phyloP scores from a whole-genome alignment of 2,329 filamentous ascomycete genomes.

The Leptoxyphium fumago region DNA sequence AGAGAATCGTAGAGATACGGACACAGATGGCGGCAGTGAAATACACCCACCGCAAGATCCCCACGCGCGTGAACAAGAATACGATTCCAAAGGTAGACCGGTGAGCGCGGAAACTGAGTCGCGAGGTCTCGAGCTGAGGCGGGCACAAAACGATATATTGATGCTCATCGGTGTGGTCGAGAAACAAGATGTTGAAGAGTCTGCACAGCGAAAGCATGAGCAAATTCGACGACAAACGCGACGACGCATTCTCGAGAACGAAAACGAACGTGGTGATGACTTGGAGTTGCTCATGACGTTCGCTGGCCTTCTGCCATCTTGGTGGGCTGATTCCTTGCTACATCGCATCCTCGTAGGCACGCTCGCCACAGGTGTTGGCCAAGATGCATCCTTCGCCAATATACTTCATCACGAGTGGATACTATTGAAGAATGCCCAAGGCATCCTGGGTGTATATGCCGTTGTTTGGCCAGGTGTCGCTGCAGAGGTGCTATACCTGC shows the following conservation, averaged over 20 bases:
- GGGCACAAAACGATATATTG: conserved; percentile 34
- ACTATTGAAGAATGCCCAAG: conserved; percentile 1
- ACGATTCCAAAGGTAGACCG: conserved; percentile 30
- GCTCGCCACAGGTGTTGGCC: conserved; percentile 11
- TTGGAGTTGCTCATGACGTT: conserved; percentile 6
- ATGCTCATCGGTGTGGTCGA: conserved; percentile 34
- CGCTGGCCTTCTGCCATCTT: conserved; percentile 10
- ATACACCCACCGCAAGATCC: too few relatives aligned
- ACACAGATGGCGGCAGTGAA: too few relatives aligned
- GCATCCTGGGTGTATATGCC: conserved; percentile 4
- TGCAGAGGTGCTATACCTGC: conserved; percentile 5
- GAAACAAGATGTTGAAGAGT: conserved; percentile 14
- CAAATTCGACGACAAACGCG: conserved; percentile 5
- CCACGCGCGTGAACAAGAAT: conserved; percentile 18
- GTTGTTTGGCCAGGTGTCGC: conserved; percentile 7
- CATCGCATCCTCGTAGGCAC: conserved; percentile 4
- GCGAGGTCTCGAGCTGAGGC: conserved; percentile 25
- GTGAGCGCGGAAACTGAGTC: conserved; percentile 26
- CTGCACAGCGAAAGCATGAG: conserved; percentile 3
- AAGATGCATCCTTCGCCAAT: conserved; percentile 6
- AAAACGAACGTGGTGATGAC: conserved; percentile 13
- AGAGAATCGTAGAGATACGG: too few relatives aligned
- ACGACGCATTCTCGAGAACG: conserved; percentile 6
- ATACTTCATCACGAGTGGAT: conserved; percentile 8
- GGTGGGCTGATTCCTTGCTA: not conserved